Evolutionary conservation across 257 asterid species (phyloP).

Genomic region (Solanum gracilifrons): DNA sequence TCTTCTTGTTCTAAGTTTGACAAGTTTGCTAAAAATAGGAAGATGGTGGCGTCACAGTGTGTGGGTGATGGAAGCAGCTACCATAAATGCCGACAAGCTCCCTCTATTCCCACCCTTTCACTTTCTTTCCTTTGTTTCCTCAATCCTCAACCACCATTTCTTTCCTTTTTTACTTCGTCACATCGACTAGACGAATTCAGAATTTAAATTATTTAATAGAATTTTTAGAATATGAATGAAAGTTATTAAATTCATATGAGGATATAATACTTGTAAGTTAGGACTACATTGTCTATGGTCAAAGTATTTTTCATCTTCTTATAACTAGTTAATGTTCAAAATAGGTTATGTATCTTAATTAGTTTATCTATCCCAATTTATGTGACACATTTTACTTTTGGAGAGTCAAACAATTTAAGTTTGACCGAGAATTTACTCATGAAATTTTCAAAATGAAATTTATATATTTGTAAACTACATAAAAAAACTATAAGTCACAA

Average conservation of each 20-base stretch:
- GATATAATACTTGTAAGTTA: background rate
- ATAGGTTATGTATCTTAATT: background rate
- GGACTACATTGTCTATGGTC: background rate
- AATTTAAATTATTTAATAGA: too few relatives aligned
- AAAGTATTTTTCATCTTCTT: background rate
- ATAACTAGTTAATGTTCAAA: background rate
- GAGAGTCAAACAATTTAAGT: too few relatives aligned
- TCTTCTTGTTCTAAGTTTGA: background rate
- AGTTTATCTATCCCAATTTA: too few relatives aligned
- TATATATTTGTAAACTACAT: too few relatives aligned
- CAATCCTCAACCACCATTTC: conserved; percentile 1
- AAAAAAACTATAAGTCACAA: too few relatives aligned
- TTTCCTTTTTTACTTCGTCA: background rate
- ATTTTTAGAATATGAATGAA: too few relatives aligned
- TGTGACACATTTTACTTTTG: too few relatives aligned
- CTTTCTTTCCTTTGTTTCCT: conserved; percentile 6
- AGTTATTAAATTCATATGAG: too few relatives aligned
- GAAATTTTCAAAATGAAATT: too few relatives aligned
- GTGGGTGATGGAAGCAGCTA: conserved; percentile 15
- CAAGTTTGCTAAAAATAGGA: background rate
- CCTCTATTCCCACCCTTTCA: conserved; percentile 7
- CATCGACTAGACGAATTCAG: background rate
- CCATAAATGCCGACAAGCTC: conserved; percentile 22
- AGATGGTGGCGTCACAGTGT: background rate
- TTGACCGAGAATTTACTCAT: too few relatives aligned